Percentiles rank a stretch among this genome's conserved stretches.
These are phyloP conservation scores for Fonsecaea erecta DNA, from an alignment of 2,329 filamentous ascomycete genomes.

Conservation along the genomic window DNA sequence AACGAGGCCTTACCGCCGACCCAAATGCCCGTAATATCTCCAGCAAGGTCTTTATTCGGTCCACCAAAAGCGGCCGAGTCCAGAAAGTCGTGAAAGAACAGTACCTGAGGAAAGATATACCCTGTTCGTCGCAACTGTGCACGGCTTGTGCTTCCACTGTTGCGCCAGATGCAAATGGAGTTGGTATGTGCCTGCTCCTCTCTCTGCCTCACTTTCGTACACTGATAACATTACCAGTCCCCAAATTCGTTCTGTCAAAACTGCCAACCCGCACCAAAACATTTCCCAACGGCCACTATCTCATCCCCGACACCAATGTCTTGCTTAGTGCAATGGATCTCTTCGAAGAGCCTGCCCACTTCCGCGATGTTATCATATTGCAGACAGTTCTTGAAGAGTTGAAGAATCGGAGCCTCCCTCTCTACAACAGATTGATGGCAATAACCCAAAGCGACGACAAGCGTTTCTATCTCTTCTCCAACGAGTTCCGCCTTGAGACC, in stretches of 20 bases:
- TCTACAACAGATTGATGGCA: conserved; percentile 90
- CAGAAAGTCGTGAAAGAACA: conserved; percentile 98
- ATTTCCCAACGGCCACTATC: conserved; percentile 87
- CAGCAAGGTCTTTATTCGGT: conserved; percentile 94
- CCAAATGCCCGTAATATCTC: conserved; percentile 74
- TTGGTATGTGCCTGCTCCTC: conserved; percentile 59
- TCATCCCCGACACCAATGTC: conserved; percentile 95
- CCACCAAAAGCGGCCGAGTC: conserved; percentile 93
- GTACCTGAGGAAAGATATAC: conserved; percentile 94
- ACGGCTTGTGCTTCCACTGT: conserved; percentile 72
- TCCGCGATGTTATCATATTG: conserved; percentile 95
- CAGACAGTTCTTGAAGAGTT: conserved; percentile 97
- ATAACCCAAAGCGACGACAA: conserved; percentile 96
- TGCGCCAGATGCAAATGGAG: conserved; percentile 77
- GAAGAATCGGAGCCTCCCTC: conserved; percentile 86
- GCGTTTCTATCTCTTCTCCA: conserved; percentile 98
- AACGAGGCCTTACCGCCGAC: conserved; percentile 60
- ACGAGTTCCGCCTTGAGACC: conserved; percentile 93
- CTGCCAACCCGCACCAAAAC: conserved; percentile 80
- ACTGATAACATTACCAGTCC: conserved; percentile 57
- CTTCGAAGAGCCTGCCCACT: conserved; percentile 87
- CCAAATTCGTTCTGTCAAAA: conserved; percentile 85
- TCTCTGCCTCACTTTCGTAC: conserved; percentile 28
- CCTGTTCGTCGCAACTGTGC: conserved; percentile 92
- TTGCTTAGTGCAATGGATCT: conserved; percentile 95